Base-by-base conservation (phyloP, 305 asterid genomes). In the Coffea humblotiana region DNA sequence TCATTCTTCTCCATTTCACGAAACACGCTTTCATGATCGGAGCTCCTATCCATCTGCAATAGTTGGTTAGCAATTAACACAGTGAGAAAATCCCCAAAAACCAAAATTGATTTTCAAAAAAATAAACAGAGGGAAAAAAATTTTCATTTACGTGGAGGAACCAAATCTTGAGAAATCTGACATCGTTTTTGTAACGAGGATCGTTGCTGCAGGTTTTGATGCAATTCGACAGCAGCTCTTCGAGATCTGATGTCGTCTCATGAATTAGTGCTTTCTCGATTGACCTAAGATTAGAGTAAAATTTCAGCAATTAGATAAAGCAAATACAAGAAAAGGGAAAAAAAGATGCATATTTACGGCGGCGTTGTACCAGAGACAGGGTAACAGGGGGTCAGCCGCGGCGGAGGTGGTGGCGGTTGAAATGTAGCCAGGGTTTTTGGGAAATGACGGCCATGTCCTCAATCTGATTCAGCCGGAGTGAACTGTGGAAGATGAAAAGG, bases 121-220 rank as follows among this genome's bases (percentile, higher is more conserved):
- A 32, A 32, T 32, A 32, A 32, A 32, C 1, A 32, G 32, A 18
- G 65, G 45, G 51, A 64, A 52, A 8, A 8, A 0, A 29, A 2
- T 5, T 61, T 51, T 45, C 51, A 52, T 43, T 49, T 96, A 96
- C 99, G 84, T 94, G 82, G 84, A 96, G 91, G 84, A 94, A 88
- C 97, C 99, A 96, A 79, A 94, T 88, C 90, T 91, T 91, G 86
- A 96, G 97, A 87, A 92, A 96, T 90, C 99, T 90, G 91, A 86
- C 79, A 82, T 96, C 99, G 76, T 91, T 85, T 74, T 85, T 83
- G 82, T 90, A 96, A 56, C 90, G 97, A 65, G 88, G 87, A 81
- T 92, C 90, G 78, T 77, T 79, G 88, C 91, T 94, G 89, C 92
- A 94, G 49, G 84, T 85, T 76, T 80, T 58, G 64, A 94, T 88